phyloP scores from a whole-genome alignment of 169 alveolate genomes.

The Cytauxzoon felis region DNA sequence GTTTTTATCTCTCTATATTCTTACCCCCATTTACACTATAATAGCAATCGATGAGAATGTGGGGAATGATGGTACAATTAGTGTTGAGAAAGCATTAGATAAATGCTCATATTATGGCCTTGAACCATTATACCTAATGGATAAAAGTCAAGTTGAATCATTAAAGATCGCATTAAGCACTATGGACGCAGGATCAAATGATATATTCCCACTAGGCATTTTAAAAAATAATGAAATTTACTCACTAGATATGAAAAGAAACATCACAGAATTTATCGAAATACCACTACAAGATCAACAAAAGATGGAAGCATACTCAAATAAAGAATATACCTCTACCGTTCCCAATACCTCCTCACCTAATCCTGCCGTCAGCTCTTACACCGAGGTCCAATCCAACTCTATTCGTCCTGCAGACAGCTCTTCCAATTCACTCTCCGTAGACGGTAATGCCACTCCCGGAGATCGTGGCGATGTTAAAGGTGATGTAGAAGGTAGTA shows the following conservation, averaged over 20 bases:
- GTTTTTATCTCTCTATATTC: conserved; percentile 16
- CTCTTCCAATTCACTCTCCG: too few species aligned
- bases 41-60: conserved; percentile 35
- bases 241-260: conserved; percentile 52
- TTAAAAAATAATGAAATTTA: conserved; percentile 32
- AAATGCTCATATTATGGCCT: conserved; percentile 49
- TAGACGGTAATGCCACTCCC: too few species aligned
- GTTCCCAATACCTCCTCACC: too few species aligned
- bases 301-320: too few species aligned
- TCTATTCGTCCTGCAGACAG: too few species aligned
- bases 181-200: conserved; percentile 41
- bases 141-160: conserved; percentile 43
- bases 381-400: too few species aligned
- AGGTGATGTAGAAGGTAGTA: too few species aligned
- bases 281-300: too few species aligned
- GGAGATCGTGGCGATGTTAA: too few species aligned
- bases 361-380: too few species aligned
- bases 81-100: conserved; percentile 44
- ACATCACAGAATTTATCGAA: conserved; percentile 23
- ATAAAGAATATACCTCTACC: too few species aligned
- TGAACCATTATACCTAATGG: conserved; percentile 50
- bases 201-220: conserved; percentile 53
- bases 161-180: conserved; percentile 44
- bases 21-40: conserved; percentile 31
- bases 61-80: conserved; percentile 57